Percentiles rank a stretch among this genome's conserved stretches.
These are phyloP conservation scores for Lepiota venenata DNA, from an alignment of 768 basidiomycete species.

Conservation along the genomic window DNA sequence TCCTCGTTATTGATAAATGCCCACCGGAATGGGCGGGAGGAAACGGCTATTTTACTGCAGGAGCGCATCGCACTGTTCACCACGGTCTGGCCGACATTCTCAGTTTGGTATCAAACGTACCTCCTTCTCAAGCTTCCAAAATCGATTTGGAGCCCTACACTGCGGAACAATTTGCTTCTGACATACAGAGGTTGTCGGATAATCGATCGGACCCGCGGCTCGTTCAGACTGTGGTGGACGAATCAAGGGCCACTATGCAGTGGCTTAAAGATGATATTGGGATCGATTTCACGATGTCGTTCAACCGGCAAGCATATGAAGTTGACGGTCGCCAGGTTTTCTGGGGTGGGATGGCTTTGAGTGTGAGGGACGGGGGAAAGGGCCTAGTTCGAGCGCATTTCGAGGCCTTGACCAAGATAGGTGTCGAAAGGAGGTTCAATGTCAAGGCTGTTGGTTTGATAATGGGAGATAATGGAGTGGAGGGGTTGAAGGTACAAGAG, in stretches of 20 bases:
- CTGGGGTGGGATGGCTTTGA: slow-evolving; percentile 67
- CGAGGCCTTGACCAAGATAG: slow-evolving; percentile 41
- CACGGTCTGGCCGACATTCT: slow-evolving; percentile 58
- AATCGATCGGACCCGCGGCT: slow-evolving; percentile 46
- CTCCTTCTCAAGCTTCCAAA: slow-evolving; percentile 14
- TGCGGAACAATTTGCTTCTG: slow-evolving; percentile 45
- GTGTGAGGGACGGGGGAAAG: slow-evolving; percentile 64
- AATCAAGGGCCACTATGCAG: slow-evolving; percentile 50
- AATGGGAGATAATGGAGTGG: slow-evolving; percentile 32
- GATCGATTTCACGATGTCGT: slow-evolving; percentile 55
- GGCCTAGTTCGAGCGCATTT: slow-evolving; percentile 59
- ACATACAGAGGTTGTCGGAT: slow-evolving; percentile 58
- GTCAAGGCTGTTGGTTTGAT: slow-evolving; percentile 40
- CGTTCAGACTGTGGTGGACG: slow-evolving; percentile 48
- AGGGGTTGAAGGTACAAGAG: slow-evolving; percentile 34
- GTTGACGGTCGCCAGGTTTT: slow-evolving; percentile 60
- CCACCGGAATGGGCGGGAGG: slow-evolving; percentile 64
- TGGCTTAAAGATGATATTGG: slow-evolving; percentile 54
- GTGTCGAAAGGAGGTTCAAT: slow-evolving; percentile 57
- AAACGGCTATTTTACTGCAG: slow-evolving; percentile 72
- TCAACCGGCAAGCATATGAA: slow-evolving; percentile 67
- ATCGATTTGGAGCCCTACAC: slow-evolving; percentile 64
- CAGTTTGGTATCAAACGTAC: slow-evolving; percentile 39
- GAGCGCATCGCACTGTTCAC: slow-evolving; percentile 64
- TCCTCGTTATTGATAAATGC: slow-evolving; percentile 65